phyloP scores from a whole-genome alignment of 208 protist genomes.

The Crithidia sp. region DNA sequence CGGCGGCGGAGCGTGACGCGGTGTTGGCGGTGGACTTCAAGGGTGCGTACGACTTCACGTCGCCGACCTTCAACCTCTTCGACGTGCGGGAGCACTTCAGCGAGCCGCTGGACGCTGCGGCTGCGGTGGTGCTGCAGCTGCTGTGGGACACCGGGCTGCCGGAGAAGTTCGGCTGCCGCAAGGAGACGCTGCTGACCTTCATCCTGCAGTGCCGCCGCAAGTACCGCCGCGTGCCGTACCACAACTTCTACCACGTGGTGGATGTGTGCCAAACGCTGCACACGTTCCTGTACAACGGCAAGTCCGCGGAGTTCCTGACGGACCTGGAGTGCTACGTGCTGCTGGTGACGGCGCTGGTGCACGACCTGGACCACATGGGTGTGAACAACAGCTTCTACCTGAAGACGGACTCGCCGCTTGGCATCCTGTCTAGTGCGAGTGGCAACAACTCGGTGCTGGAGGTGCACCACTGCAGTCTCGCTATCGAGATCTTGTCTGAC shows the following conservation, averaged over 20 bases:
- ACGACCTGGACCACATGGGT: constrained; percentile 91
- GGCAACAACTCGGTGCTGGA: constrained; percentile 86
- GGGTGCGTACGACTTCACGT: constrained; percentile 58
- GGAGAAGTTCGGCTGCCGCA: constrained; percentile 76
- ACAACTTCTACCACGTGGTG: constrained; percentile 90
- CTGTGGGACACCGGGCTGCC: constrained; percentile 65
- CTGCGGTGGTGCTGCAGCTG: constrained; percentile 53
- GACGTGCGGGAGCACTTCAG: constrained; percentile 48
- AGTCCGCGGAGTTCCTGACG: constrained; percentile 58
- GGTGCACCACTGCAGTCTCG: constrained; percentile 90
- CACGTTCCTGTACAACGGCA: constrained; percentile 68
- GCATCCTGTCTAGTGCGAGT: constrained; percentile 81
- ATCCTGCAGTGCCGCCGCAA: constrained; percentile 80
- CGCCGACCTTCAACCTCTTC: constrained; percentile 74
- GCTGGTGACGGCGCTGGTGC: constrained; percentile 76
- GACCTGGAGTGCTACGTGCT: constrained; percentile 85
- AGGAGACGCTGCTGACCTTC: constrained; percentile 79
- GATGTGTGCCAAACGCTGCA: constrained; percentile 84
- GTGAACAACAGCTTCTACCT: constrained; percentile 93
- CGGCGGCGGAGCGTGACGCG: constrained; percentile 42
- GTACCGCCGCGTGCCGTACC: constrained; percentile 87
- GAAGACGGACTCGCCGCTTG: constrained; percentile 86
- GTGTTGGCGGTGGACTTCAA: constrained; percentile 44
- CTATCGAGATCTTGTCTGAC: constrained; percentile 85
- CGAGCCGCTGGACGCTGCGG: constrained; percentile 57